Evolutionary conservation across 345 rosid species (phyloP).

Genomic region (Alliaria petiolata): DNA sequence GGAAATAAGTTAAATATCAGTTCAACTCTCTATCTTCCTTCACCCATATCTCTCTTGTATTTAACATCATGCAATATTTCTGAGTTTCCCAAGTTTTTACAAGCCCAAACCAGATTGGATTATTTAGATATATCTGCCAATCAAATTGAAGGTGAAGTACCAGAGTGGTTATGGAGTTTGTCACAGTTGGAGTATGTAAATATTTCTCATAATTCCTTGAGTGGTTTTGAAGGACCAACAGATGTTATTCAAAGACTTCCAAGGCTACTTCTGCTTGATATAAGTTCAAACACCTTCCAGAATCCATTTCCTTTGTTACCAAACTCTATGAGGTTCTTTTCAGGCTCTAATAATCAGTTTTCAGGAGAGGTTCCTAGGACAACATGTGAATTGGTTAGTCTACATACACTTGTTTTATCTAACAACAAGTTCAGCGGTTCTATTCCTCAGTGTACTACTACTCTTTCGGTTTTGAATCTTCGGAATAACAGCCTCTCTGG

Average conservation of each 20-base stretch:
- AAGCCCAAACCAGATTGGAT: neutral
- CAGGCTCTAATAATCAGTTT: neutral
- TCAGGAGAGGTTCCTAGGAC: neutral
- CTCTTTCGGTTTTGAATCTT: neutral
- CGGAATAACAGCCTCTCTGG: slow-evolving; percentile 25
- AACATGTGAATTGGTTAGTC: neutral
- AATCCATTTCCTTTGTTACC: neutral
- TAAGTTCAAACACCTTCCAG: slow-evolving; percentile 5
- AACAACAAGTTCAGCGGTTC: slow-evolving; percentile 29
- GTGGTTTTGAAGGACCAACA: neutral
- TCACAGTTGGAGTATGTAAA: neutral
- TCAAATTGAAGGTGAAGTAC: slow-evolving; percentile 19
- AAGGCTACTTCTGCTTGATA: neutral
- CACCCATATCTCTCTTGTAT: neutral
- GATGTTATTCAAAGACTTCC: slow-evolving; percentile 1
- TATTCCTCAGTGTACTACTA: slow-evolving; percentile 21
- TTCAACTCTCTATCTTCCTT: neutral
- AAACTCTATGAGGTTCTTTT: neutral
- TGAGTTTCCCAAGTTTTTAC: slow-evolving; percentile 28
- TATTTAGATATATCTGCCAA: slow-evolving; percentile 23
- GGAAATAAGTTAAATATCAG: neutral
- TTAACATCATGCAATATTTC: slow-evolving; percentile 4
- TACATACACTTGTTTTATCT: slow-evolving; percentile 8
- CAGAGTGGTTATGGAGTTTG: slow-evolving; percentile 1
- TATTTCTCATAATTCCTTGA: neutral